These are phyloP conservation scores for Lasiodiplodia hormozganensis DNA, from an alignment of 2,329 filamentous ascomycete species.

Conservation along the genomic window DNA sequence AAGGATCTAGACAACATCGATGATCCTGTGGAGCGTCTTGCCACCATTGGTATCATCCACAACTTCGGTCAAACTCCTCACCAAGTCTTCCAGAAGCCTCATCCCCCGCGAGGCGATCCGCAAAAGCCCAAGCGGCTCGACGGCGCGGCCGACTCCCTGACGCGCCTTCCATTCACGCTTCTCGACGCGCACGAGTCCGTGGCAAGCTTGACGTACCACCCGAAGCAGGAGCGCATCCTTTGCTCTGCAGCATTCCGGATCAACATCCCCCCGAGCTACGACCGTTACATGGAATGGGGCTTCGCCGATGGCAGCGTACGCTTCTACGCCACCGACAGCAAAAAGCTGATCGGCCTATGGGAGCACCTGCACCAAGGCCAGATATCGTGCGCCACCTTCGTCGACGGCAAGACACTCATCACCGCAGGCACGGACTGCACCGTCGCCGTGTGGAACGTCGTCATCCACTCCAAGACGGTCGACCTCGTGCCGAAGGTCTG, in stretches of 20 bases:
- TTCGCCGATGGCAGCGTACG: slow-evolving; percentile 92
- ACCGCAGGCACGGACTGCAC: slow-evolving; percentile 94
- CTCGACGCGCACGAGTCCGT: slow-evolving; percentile 80
- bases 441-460: slow-evolving; percentile 82
- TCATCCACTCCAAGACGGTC: slow-evolving; percentile 66
- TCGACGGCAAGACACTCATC: slow-evolving; percentile 87
- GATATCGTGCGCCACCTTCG: slow-evolving; percentile 81
- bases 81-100: slow-evolving; percentile 85
- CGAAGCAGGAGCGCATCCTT: slow-evolving; percentile 81
- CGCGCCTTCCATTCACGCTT: slow-evolving; percentile 78
- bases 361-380: slow-evolving; percentile 94
- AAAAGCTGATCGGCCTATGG: slow-evolving; percentile 84
- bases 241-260: slow-evolving; percentile 84
- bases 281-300: slow-evolving; percentile 95
- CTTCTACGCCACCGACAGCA: slow-evolving; percentile 85
- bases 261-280: slow-evolving; percentile 84
- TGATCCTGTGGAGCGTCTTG: slow-evolving; percentile 83
- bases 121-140: slow-evolving; percentile 76
- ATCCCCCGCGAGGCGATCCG: slow-evolving; percentile 76
- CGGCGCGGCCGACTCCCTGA: slow-evolving; percentile 75
- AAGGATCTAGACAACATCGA: slow-evolving; percentile 91
- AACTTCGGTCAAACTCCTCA: slow-evolving; percentile 98
- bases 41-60: slow-evolving; percentile 95
- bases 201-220: slow-evolving; percentile 76
- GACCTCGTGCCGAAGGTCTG: slow-evolving; percentile 81